phyloP scores from a whole-genome alignment of 768 basidiomycete genomes.

The Suillus decipiens region DNA sequence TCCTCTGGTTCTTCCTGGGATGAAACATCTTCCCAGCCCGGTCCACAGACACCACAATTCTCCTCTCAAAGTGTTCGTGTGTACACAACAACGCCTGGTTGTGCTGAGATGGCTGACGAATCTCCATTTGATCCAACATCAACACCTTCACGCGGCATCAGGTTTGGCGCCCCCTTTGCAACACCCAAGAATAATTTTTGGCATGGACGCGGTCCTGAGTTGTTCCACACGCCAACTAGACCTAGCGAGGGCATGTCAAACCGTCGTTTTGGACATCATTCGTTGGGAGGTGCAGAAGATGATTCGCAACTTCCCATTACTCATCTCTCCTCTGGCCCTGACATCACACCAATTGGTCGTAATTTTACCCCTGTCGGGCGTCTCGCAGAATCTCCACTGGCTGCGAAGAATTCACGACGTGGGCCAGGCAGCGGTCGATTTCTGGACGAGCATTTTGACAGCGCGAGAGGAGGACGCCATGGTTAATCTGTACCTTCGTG shows the following conservation, averaged over 20 bases:
- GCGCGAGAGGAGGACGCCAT: constrained; percentile 11
- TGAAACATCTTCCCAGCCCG: constrained; percentile 49
- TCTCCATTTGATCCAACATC: constrained; percentile 76
- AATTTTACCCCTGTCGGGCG: constrained; percentile 24
- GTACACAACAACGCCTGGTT: constrained; percentile 40
- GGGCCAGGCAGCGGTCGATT: constrained; percentile 12
- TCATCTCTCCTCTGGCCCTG: constrained; percentile 25
- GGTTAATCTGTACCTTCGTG: background rate
- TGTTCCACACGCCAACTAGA: constrained; percentile 58
- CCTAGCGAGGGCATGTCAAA: constrained; percentile 25
- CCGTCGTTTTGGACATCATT: constrained; percentile 16
- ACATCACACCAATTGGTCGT: constrained; percentile 59
- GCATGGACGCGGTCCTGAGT: constrained; percentile 41
- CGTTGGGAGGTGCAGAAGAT: constrained; percentile 25
- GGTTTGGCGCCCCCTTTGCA: constrained; percentile 55
- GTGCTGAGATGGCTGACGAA: constrained; percentile 46
- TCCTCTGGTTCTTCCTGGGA: constrained; percentile 45
- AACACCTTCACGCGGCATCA: constrained; percentile 79
- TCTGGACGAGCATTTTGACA: constrained; percentile 6
- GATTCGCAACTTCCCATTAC: constrained; percentile 21
- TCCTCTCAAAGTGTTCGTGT: constrained; percentile 39
- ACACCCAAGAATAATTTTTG: constrained; percentile 64
- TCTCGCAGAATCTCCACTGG: constrained; percentile 31
- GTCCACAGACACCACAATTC: constrained; percentile 57
- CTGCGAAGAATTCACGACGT: constrained; percentile 28